phyloP scores from a whole-genome alignment of 73 alveolate genomes.

The Effrenium voratum region DNA sequence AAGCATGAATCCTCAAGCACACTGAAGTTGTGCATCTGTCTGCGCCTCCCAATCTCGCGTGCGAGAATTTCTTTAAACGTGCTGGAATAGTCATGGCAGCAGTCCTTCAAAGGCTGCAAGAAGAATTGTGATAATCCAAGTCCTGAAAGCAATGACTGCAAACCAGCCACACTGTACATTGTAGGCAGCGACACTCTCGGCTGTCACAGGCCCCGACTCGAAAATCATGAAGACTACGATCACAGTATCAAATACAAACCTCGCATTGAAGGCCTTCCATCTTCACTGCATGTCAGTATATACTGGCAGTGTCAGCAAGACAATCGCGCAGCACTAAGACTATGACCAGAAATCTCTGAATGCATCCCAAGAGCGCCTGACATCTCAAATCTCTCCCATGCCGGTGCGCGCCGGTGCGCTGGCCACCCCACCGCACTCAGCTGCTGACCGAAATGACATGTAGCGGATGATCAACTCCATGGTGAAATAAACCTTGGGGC shows the following conservation, averaged over 20 bases:
- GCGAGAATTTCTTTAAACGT: no score
- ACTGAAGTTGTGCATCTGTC: background rate
- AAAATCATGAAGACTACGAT: background rate
- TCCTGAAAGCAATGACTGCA: background rate
- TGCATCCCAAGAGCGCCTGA: constrained; percentile 12
- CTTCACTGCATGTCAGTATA: no score
- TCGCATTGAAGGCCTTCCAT: no score
- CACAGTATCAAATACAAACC: background rate
- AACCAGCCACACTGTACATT: background rate
- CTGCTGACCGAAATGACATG: background rate
- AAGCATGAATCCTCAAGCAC: background rate
- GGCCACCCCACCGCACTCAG: no score
- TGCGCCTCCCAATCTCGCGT: background rate
- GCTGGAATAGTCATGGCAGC: background rate
- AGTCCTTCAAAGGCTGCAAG: background rate
- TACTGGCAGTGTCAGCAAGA: no score
- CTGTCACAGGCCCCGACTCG: background rate
- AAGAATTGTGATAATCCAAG: background rate
- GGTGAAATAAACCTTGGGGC: background rate
- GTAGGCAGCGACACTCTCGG: background rate
- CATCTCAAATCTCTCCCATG: background rate
- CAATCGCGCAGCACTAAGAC: no score
- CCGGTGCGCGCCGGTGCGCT: no score
- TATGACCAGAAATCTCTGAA: background rate
- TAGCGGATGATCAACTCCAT: background rate